Base-by-base conservation (phyloP, 208 protist species). In the Leishmania major region DNA sequence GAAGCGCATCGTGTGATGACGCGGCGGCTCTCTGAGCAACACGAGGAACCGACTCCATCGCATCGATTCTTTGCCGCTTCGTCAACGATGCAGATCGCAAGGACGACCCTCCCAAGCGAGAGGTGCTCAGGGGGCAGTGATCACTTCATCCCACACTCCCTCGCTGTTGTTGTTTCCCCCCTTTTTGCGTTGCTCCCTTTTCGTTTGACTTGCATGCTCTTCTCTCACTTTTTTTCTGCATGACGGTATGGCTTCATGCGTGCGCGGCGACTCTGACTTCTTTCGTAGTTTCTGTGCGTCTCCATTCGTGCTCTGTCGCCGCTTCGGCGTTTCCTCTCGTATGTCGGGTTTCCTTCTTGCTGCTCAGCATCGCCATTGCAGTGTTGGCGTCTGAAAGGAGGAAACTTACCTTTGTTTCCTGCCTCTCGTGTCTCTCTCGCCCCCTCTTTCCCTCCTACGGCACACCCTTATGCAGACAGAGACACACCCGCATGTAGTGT, bases 1-100 rank as follows among this genome's bases (percentile, higher is more conserved):
- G 28, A 85, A 82, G 66, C 77, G 78, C 4, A 60, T 55, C 7
- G 3, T 49, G 22, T 78, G 59, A 77, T 62, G 73, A 37, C 28
- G 25, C 15, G 45, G 70, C 70, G 2, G 40, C 17, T 19, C 22
- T 55, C 25, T 13, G 70, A 53, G 51, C 15, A 13, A 25, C 73
- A 47, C 51, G 35, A 13, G 31, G 17, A 31, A 59, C 49, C 22
- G 15, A 4, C 4, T 77, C 28, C 35, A 10, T 43, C 25, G 35
- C 31, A 19, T 77, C n/a, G 8, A 55, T 31, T 28, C 43, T 49
- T 73, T 73, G 2, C 22, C 40, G 22, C 43, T 73, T 49, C 67
- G 40, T 73, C 35, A 73, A n/a, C 40, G 19, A 31, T 31, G 70
- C 43, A 45, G n/a, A 74, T 8, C 6, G 17, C 22, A 47, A 15